A percentile compares a stretch with the other conserved stretches of the same genome.
These are phyloP conservation scores for Cordyceps pruinosa DNA, from an alignment of 2,329 filamentous ascomycete species.

Conservation along the genomic window DNA sequence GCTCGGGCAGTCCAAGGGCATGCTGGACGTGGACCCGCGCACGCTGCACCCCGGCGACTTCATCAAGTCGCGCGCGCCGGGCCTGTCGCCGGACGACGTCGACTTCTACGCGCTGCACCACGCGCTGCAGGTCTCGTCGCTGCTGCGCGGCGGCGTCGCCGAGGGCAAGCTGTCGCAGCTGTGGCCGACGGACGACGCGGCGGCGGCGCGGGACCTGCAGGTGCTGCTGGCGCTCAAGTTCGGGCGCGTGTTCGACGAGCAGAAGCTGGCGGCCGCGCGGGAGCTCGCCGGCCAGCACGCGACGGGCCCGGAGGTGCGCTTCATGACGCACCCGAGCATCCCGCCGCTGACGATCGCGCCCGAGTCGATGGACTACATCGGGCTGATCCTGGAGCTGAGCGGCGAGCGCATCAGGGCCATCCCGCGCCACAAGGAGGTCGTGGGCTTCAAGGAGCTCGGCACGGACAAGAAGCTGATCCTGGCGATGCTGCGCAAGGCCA, in stretches of 20 bases:
- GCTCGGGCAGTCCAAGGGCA: neutral
- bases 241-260: neutral
- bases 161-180: neutral
- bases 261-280: neutral
- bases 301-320: neutral
- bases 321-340: constrained; percentile 1
- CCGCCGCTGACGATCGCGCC: neutral
- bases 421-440: neutral
- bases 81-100: neutral
- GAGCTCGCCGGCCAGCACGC: neutral
- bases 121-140: neutral
- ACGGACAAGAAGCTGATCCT: neutral
- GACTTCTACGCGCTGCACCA: neutral
- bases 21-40: neutral
- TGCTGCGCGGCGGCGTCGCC: neutral
- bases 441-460: neutral
- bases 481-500: neutral
- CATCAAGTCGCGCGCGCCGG: neutral
- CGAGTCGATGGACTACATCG: neutral
- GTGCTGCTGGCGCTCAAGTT: constrained; percentile 2
- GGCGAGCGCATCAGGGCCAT: neutral
- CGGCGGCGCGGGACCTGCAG: neutral
- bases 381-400: neutral
- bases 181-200: neutral
- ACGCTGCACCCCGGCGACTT: neutral